phyloP scores from a whole-genome alignment of 1,284 basidiomycete species.

The Sphaerobolus stellatus region DNA sequence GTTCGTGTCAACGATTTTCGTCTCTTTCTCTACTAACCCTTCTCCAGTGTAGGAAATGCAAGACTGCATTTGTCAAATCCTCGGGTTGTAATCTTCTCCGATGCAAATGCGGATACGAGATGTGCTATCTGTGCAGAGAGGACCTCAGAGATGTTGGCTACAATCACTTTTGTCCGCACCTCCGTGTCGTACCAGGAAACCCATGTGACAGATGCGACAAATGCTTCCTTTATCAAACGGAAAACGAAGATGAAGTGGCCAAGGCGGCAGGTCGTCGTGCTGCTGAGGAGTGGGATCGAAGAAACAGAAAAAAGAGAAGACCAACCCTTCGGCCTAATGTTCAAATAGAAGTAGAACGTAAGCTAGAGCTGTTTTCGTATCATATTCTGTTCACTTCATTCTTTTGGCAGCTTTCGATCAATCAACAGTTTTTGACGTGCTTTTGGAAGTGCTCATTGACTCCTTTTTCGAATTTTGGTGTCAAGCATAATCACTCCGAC shows the following conservation, averaged over 20 bases:
- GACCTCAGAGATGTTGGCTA: constrained; percentile 10
- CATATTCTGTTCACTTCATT: too few species aligned
- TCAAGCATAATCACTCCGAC: too few species aligned
- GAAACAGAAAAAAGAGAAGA: too few species aligned
- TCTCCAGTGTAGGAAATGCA: constrained; percentile 10
- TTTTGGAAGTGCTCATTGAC: too few species aligned
- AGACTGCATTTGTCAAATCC: constrained; percentile 11
- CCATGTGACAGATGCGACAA: constrained; percentile 5
- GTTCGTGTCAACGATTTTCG: neutral
- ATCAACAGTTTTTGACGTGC: too few species aligned
- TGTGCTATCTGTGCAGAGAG: constrained; percentile 15
- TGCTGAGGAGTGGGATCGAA: constrained; percentile 5
- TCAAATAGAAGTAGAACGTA: too few species aligned
- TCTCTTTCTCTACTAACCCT: neutral
- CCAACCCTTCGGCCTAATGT: too few species aligned
- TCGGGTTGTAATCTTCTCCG: constrained; percentile 13
- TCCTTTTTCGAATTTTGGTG: too few species aligned
- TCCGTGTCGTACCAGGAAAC: constrained; percentile 5
- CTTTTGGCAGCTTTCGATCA: too few species aligned
- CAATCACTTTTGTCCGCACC: constrained; percentile 12
- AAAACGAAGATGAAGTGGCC: constrained; percentile 9
- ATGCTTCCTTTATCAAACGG: constrained; percentile 10
- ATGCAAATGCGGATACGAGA: constrained; percentile 13
- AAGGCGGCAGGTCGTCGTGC: constrained; percentile 5
- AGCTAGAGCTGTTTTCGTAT: too few species aligned